Evolutionary conservation across 495 filamentous ascomycete species (phyloP), one percentile per base, ranked within the genome.

Genomic region (Cercophora scortea): DNA sequence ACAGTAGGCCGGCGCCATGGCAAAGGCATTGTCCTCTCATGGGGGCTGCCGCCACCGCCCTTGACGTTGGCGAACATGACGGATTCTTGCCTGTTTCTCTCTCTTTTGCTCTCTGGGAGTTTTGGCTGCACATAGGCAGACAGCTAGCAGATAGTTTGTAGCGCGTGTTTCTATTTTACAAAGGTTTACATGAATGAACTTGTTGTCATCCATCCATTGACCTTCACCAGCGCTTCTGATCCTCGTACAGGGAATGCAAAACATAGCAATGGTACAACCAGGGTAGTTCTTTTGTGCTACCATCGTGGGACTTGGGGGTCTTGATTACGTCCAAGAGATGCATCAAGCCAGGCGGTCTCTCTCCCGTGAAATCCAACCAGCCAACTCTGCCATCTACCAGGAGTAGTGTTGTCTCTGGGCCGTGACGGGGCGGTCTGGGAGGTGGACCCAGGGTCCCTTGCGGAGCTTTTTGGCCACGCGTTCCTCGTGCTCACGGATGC

Each of bases 371-470:
- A 25, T 2, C 25, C 25, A 5, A 25, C 2, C 25, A 2, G 25
- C 6, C 10, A 40, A 68, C 64, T 81, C 25, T 25, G 25, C 6
- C 10, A 40, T 69, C 64, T 81, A 96, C 91, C 91, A 96, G 53
- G 81, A 82, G 71, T 90, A 92, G 66, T 88, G 94, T 69, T 86
- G 90, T 56, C 85, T 81, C 75, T 96, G 92, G 7, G 82, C 79
- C 51, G 80, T 81, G 19, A 92, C 71, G 0, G 85, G 84, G 35
- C 85, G 74, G 66, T 95, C 86, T 4, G 92, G 93, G 32, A 96
- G 71, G 59, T 87, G 87, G 18, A 86, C 78, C 91, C 90, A 96
- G 15, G 91, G 81, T 51, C 85, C 83, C 55, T 83, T 74, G 59
- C 82, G 82, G 42, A 79, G 72, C 64, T 81, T 70, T 68, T 86